phyloP scores from a whole-genome alignment of 2,329 filamentous ascomycete species.

The Mycocentrospora acerina region DNA sequence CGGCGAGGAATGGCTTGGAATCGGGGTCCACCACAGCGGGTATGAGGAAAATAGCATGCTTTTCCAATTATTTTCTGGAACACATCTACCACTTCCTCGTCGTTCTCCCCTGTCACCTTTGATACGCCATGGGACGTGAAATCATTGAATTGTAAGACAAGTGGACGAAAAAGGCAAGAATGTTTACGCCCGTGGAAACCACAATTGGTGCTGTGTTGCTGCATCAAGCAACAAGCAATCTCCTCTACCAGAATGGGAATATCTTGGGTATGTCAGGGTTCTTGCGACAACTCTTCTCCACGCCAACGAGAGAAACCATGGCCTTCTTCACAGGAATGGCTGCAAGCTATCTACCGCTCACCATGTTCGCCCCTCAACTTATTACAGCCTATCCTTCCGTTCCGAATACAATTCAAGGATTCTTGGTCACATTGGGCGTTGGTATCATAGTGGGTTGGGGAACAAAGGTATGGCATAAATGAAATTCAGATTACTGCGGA shows the following conservation, averaged over 20 bases:
- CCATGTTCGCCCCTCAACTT: constrained; percentile 46
- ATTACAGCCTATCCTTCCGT: constrained; percentile 47
- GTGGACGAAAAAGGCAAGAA: constrained; percentile 20
- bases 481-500: not conserved
- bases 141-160: too few species aligned
- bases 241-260: constrained; percentile 54
- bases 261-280: constrained; percentile 54
- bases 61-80: too few species aligned
- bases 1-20: too few species aligned
- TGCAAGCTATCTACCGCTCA: constrained; percentile 47
- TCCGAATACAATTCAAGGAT: constrained; percentile 36
- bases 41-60: too few species aligned
- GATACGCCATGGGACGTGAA: too few species aligned
- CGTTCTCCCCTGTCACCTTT: too few species aligned
- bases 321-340: constrained; percentile 51
- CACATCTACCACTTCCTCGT: too few species aligned
- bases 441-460: constrained; percentile 54
- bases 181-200: constrained; percentile 58
- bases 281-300: constrained; percentile 45
- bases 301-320: constrained; percentile 45
- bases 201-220: constrained; percentile 54
- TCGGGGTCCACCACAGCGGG: too few species aligned
- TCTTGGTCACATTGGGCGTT: constrained; percentile 43
- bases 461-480: constrained; percentile 47
- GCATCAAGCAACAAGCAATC: constrained; percentile 52